Base-by-base conservation (phyloP, 2,329 filamentous ascomycete genomes). In the Apiospora arundinis region DNA sequence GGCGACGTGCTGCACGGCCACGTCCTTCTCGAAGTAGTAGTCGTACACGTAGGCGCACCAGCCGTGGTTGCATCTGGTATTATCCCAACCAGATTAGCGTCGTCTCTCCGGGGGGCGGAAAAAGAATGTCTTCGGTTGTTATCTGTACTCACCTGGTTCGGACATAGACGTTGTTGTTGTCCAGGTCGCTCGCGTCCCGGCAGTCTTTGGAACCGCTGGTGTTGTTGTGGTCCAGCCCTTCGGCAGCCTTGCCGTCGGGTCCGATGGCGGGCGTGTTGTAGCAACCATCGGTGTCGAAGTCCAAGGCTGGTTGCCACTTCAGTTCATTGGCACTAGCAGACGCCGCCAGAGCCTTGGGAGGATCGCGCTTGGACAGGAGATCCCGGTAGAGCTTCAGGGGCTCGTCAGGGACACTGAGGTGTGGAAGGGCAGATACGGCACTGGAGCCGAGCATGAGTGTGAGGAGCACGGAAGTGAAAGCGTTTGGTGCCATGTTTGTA, bases 21-120 rank as follows among this genome's bases (percentile, higher is more conserved):
- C 12, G 76, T 85, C 84, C 77, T 85, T 85, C 73, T 85, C 83
- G 70, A 85, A 85, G 77, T 84, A 85, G 77, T 85, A 85, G 72
- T 80, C 83, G 76, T 85, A 85, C 40, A 85, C 63, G 75, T 83
- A 80, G 18, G 80, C 79, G 76, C 84, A 86, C 83, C 83, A 85
- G 71, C 80, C 80, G 74, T 80, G 80, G 74, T 85, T 85, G 78
- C 84, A 85, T 4, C 81, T n/a, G n/a, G n/a, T n/a, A n/a, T n/a
- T n/a, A n/a, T n/a, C n/a, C n/a, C n/a, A n/a, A n/a, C n/a, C n/a
- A n/a, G n/a, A n/a, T n/a, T n/a, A n/a, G n/a, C n/a, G n/a, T n/a
- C n/a, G n/a, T n/a, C n/a, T n/a, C n/a, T n/a, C n/a, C n/a, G n/a
- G n/a, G n/a, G n/a, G n/a, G n/a, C n/a, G n/a, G n/a, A n/a, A n/a